Evolutionary conservation across 495 filamentous ascomycete species (phyloP), one percentile per base, ranked within the genome.

Genomic region (Podospora comata): DNA sequence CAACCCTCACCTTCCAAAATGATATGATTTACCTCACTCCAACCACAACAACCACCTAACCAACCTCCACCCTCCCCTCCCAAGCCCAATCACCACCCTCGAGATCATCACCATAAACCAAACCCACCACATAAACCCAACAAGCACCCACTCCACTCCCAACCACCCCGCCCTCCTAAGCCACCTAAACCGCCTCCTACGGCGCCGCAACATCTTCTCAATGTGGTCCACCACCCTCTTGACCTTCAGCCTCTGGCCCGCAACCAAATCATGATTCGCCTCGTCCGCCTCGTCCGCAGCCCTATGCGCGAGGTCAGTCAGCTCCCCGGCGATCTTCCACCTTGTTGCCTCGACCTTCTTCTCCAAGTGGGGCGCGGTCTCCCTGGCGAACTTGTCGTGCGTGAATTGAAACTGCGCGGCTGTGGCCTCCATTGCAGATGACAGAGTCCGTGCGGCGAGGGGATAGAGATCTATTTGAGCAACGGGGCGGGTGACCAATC

Each of bases 31-130:
- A 23, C 23, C 23, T 23, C 39, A 48, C 39, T 75, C 87, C 72
- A 96, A 74, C 91, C 91, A 96, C 65, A 97, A 78, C 73, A 96
- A 78, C 93, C 93, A 97, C 72, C 85, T 79, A 16, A 90, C 78
- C 56, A 83, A 84, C 30, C 84, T 79, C 3, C 88, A 76, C 7
- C 86, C 72, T 3, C 87, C 89, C 54, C 82, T 83, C 30, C 89
- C 82, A 15, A 88, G 70, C 19, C 88, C 87, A 32, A 88, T 79
- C 1, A 89, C 70, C 23, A 92, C 67, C 66, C 90, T 83, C 63
- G 88, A 81, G 15, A 88, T 82, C 83, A 92, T 88, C 19, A 94
- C 91, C 59, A 92, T 80, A 64, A 92, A 82, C 91, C 91, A 94
- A 11, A 92, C 89, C 76, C 89, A 91, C 91, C 91, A 94, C 84